These are phyloP conservation scores for Hypoxylon fuscum DNA, from an alignment of 495 filamentous ascomycete genomes.

Conservation along the genomic window DNA sequence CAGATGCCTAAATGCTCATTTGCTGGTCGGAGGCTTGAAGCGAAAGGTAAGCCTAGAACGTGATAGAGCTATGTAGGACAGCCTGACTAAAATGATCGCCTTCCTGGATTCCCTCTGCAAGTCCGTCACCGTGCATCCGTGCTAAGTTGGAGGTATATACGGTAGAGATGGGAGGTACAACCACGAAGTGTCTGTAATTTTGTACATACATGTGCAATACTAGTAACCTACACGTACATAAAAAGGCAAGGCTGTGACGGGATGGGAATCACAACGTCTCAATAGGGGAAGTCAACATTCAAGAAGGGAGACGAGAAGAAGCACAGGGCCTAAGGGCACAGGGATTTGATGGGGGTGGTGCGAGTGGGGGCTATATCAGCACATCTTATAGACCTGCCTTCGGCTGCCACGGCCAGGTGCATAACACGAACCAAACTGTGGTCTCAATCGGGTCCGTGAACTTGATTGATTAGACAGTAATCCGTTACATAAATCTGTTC, in stretches of 20 bases:
- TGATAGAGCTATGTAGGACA: slow-evolving; percentile 15
- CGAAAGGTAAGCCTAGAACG: slow-evolving; percentile 32
- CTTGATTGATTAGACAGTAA: slow-evolving; percentile 28
- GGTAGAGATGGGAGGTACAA: slow-evolving; percentile 27
- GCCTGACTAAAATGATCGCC: slow-evolving; percentile 34
- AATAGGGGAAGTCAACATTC: slow-evolving; percentile 34
- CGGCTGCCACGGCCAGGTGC: slow-evolving; percentile 46
- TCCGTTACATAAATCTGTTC: slow-evolving; percentile 30
- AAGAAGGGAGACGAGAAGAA: slow-evolving; percentile 19
- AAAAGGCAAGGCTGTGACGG: slow-evolving; percentile 35
- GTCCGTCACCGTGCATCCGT: slow-evolving; percentile 35
- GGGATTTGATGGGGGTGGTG: slow-evolving; percentile 20
- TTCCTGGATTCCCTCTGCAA: slow-evolving; percentile 36
- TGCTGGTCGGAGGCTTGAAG: slow-evolving; percentile 18
- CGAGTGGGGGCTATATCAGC: slow-evolving; percentile 40
- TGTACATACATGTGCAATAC: slow-evolving; percentile 3
- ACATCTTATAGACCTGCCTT: slow-evolving; percentile 45
- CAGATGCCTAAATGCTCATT: slow-evolving; percentile 20
- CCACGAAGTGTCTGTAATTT: slow-evolving; percentile 1
- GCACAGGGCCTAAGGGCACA: no score
- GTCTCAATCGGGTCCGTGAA: slow-evolving; percentile 36
- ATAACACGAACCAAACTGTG: slow-evolving; percentile 45
- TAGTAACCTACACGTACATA: slow-evolving; percentile 30
- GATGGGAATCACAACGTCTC: slow-evolving; percentile 31
- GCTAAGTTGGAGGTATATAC: slow-evolving; percentile 12